Base-by-base conservation (phyloP, 2,329 filamentous ascomycete genomes). In the Colletotrichum lini region DNA sequence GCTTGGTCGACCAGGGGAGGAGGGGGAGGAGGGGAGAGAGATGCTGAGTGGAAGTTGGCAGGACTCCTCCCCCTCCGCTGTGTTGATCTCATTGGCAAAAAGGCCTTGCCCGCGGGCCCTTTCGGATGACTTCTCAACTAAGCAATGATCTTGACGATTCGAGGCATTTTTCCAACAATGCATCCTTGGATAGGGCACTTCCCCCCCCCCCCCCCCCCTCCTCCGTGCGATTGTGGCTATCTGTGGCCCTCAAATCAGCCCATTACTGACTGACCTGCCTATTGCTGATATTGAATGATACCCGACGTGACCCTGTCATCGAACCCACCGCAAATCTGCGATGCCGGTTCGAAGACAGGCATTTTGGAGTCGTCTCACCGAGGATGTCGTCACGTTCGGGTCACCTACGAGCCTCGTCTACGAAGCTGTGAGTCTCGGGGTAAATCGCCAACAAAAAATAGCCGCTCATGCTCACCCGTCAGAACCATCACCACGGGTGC, bases 71-170 rank as follows among this genome's bases (percentile, higher is more conserved):
- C 30, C 4, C 30, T 30, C 30, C 30, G 30, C 30, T 8, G 47
- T 26, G 54, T 50, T 53, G 67, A 60, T 70, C 62, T 53, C 42
- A 42, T 59, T 45, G 45, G 53, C 23, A 60, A 45, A 30, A 30
- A 30, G 1, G 12, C 23, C 42, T 49, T 49, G 21, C 30, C 23
- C 13, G 30, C 54, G 44, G 49, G 47, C 52, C 30, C 49, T 30
- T 15, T 47, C 40, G 62, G 47, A 21, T 42, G 21, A 54, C 23
- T 44, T 54, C 58, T 54, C 52, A 18, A 53, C 38, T 38, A 47
- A 68, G 59, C 35, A 62, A 50, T 42, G n/a, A 26, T 62, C 21
- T 30, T 15, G n/a, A 62, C 47, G 45, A n/a, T 26, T 40, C 45
- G 63, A 66, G 63, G 30, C 47, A 67, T 62, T 67, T 61, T 49